phyloP scores from a whole-genome alignment of 257 asterid genomes.

The Solanum paucissectum region DNA sequence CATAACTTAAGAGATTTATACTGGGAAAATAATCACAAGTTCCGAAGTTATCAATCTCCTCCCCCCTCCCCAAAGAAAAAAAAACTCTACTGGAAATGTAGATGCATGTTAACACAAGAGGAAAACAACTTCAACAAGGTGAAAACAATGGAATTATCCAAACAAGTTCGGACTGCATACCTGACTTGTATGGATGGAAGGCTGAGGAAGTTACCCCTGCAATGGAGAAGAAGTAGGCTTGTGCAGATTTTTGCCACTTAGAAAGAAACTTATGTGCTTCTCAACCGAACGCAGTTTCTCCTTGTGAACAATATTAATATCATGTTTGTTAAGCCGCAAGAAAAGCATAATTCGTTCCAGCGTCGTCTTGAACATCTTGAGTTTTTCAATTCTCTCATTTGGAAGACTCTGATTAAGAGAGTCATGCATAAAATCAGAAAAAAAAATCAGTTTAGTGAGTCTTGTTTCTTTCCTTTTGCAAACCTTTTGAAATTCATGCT shows the following conservation, averaged over 20 bases:
- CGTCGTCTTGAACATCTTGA: conserved; percentile 48
- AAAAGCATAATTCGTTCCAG: conserved; percentile 55
- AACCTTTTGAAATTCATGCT: background rate
- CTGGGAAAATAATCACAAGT: background rate
- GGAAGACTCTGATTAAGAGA: conserved; percentile 57
- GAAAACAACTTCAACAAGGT: too few species aligned
- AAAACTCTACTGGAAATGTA: too few species aligned
- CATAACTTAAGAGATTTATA: too few species aligned
- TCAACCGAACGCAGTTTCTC: conserved; percentile 51
- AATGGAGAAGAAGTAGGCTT: too few species aligned
- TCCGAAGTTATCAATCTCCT: background rate
- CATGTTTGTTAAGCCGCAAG: conserved; percentile 51
- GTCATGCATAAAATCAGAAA: conserved; percentile 53
- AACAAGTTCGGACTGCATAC: too few species aligned
- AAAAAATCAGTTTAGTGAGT: background rate
- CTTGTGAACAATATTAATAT: conserved; percentile 40
- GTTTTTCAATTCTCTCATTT: conserved; percentile 66
- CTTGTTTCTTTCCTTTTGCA: background rate
- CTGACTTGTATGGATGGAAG: too few species aligned
- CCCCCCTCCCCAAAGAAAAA: too few species aligned
- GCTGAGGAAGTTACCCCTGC: too few species aligned
- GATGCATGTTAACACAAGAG: too few species aligned
- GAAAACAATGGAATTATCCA: too few species aligned
- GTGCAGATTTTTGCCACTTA: background rate
- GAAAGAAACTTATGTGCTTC: conserved; percentile 59